Conservation (phyloP, 139 green algal genomes). For the Tetratostichococcus sp. region DNA sequence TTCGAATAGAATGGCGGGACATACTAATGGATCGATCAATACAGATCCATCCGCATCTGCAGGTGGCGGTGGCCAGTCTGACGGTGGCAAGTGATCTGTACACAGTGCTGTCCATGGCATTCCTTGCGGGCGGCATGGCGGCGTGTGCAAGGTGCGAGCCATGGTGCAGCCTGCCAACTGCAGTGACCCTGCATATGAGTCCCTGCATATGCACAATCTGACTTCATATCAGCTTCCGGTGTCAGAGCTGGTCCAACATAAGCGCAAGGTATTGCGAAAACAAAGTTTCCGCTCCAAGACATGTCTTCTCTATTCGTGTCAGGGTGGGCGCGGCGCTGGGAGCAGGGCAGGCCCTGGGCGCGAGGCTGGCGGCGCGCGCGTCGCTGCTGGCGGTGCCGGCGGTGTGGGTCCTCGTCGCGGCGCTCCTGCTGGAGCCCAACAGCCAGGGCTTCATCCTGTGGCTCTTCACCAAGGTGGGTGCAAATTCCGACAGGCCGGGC, state of each 20-base stretch:
- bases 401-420: constrained; percentile 29
- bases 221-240: too few relatives aligned
- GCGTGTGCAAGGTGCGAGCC: not conserved
- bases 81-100: constrained; percentile 36
- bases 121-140: not conserved
- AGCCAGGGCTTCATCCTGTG: constrained; percentile 27
- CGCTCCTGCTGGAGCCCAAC: constrained; percentile 28
- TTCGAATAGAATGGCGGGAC: too few relatives aligned
- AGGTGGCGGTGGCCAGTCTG: constrained; percentile 32
- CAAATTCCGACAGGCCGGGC: too few relatives aligned
- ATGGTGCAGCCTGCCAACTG: too few relatives aligned
- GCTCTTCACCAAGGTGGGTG: constrained; percentile 27
- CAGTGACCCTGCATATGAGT: too few relatives aligned
- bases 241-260: too few relatives aligned
- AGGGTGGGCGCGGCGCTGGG: constrained; percentile 46
- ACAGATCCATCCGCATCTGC: too few relatives aligned
- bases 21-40: too few relatives aligned
- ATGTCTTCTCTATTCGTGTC: not conserved
- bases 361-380: constrained; percentile 20
- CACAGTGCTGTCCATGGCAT: constrained; percentile 1
- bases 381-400: constrained; percentile 18
- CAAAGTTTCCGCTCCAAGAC: too few relatives aligned
- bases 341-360: constrained; percentile 11
- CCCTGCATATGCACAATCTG: too few relatives aligned
- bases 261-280: too few relatives aligned